phyloP scores from a whole-genome alignment of 148 eudicot genomes.

The Fagopyrum tataricum region DNA sequence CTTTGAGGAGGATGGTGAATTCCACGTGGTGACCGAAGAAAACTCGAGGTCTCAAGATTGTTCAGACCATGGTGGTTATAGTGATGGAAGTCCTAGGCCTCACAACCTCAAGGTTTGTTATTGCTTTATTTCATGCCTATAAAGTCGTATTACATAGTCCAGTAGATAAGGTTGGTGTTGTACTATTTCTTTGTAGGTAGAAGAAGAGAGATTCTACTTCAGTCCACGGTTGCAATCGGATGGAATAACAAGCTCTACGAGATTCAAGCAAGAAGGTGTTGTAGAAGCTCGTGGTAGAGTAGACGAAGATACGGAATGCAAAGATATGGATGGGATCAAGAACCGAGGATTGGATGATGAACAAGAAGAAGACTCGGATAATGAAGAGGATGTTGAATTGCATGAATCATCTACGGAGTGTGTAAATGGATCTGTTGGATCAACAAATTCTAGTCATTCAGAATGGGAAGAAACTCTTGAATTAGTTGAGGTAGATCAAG shows the following conservation, averaged over 20 bases:
- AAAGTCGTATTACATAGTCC: no score
- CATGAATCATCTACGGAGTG: conserved; percentile 23
- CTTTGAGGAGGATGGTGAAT: conserved; percentile 62
- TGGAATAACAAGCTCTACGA: conserved; percentile 10
- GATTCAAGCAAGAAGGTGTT: conserved; percentile 9
- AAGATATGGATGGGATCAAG: conserved; percentile 13
- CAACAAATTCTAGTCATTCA: conserved; percentile 20
- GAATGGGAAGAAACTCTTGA: conserved; percentile 12
- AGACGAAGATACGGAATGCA: conserved; percentile 13
- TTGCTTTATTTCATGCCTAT: not conserved
- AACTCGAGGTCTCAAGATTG: conserved; percentile 16
- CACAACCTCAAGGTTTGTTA: conserved; percentile 3
- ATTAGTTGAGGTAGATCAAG: not conserved
- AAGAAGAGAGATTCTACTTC: conserved; percentile 19
- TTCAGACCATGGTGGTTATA: not conserved
- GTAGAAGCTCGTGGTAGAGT: conserved; percentile 10
- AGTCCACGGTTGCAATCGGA: conserved; percentile 21
- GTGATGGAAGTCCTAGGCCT: not conserved
- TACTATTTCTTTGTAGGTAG: conserved; percentile 6
- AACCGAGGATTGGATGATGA: conserved; percentile 7
- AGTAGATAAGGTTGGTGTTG: no score
- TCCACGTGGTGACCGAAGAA: conserved; percentile 45
- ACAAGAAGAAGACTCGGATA: not conserved
- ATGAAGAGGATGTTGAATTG: conserved; percentile 13
- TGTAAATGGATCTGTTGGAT: conserved; percentile 30